Percentiles rank a stretch among this genome's conserved stretches.
Evolutionary conservation across 495 filamentous ascomycete genomes (phyloP).

Genomic region (Parachaetomium inaequale): DNA sequence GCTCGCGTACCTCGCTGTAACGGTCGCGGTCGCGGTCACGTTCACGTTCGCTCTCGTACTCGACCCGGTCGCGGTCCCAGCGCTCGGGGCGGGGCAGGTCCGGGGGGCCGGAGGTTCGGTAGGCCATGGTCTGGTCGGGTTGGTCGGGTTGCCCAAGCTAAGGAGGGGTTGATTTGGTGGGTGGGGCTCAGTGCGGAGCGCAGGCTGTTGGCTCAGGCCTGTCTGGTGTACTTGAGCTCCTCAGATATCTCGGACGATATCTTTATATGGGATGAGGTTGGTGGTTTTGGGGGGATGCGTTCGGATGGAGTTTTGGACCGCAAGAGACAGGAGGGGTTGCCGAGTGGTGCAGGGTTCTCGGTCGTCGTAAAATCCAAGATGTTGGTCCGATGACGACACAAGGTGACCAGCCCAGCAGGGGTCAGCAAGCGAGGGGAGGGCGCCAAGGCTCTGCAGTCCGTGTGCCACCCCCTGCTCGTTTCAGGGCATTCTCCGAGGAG

Average conservation of each 20-base stretch:
- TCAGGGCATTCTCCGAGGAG: not conserved
- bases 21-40: conserved; percentile 22
- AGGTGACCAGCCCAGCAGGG: conserved; percentile 7
- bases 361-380: conserved; percentile 22
- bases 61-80: conserved; percentile 45
- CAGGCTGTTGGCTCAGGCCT: no score
- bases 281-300: not conserved
- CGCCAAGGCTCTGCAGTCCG: not conserved
- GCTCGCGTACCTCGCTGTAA: conserved; percentile 35
- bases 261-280: not conserved
- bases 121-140: conserved; percentile 22
- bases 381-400: conserved; percentile 34
- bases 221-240: not conserved
- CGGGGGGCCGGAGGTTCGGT: conserved; percentile 33
- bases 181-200: not conserved
- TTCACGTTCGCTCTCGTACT: conserved; percentile 22
- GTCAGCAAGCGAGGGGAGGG: not conserved
- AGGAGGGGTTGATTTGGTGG: not conserved
- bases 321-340: conserved; percentile 4
- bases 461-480: not conserved
- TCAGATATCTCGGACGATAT: not conserved
- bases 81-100: conserved; percentile 39
- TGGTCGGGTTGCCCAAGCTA: not conserved
- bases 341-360: conserved; percentile 7
- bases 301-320: conserved; percentile 1